Conservation (phyloP, 106 monocot genomes). For the Amphibolis antarctica region DNA sequence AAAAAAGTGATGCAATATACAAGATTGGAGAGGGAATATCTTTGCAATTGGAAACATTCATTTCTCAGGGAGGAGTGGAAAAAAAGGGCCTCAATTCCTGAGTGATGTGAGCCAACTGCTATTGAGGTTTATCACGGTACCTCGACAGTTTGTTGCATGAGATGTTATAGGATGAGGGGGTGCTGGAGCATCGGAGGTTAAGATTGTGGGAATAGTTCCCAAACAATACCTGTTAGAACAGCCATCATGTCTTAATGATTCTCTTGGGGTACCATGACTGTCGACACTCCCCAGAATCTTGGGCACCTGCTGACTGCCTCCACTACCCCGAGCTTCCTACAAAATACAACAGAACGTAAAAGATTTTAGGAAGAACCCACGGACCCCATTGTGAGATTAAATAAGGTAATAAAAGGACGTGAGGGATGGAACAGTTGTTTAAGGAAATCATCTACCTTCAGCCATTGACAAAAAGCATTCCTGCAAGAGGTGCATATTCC, state of each 20-base stretch:
- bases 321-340: neutral
- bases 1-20: neutral
- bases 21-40: neutral
- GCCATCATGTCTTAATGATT: neutral
- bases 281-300: neutral
- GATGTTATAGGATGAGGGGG: neutral
- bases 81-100: slow-evolving; percentile 4
- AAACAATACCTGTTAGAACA: neutral
- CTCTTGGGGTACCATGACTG: neutral
- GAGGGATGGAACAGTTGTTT: neutral
- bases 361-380: neutral
- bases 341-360: neutral
- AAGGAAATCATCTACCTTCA: slow-evolving; percentile 13
- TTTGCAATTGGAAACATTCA: neutral
- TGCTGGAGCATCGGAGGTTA: neutral
- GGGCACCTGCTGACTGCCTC: neutral
- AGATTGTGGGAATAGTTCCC: neutral
- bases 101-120: neutral
- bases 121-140: neutral
- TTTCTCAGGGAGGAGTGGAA: neutral
- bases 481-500: slow-evolving; percentile 7
- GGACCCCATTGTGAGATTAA: neutral
- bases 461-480: slow-evolving; percentile 3
- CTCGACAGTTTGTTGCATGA: neutral
- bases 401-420: neutral